Conservation (phyloP, 2,329 filamentous ascomycete genomes). For the Colletotrichum sp. region DNA sequence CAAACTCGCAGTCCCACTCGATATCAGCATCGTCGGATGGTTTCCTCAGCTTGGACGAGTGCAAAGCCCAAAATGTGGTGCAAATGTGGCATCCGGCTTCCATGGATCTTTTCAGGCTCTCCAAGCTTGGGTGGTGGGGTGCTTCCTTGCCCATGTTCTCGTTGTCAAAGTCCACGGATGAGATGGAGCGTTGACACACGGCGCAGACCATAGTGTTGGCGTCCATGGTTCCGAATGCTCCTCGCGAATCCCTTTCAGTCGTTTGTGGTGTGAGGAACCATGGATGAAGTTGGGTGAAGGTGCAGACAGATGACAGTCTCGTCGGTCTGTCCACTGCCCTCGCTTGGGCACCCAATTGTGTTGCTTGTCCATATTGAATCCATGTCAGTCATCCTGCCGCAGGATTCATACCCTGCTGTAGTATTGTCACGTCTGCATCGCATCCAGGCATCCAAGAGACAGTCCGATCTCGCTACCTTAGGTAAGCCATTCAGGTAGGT, state of each 20-base stretch:
- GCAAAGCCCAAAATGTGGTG: background rate
- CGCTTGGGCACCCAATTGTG: background rate
- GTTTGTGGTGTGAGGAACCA: background rate
- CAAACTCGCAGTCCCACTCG: background rate
- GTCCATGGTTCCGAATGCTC: background rate
- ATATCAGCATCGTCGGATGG: background rate
- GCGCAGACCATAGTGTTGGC: background rate
- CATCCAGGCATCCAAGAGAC: background rate
- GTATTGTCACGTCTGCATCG: background rate
- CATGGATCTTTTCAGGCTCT: background rate
- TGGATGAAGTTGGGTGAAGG: background rate
- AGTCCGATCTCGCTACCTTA: background rate
- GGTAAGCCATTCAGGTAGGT: background rate
- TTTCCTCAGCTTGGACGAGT: background rate
- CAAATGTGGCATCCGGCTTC: background rate
- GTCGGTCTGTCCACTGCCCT: background rate
- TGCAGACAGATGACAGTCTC: background rate
- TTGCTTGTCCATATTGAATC: accelerated
- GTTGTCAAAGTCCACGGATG: background rate
- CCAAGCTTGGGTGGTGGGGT: background rate
- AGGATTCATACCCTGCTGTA: background rate
- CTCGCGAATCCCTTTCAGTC: background rate
- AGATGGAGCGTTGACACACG: background rate
- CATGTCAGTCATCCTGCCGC: background rate
- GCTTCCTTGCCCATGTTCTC: background rate